Conservation (phyloP, 805 yeast genomes). For the Saccharomycopsis olivae region DNA sequence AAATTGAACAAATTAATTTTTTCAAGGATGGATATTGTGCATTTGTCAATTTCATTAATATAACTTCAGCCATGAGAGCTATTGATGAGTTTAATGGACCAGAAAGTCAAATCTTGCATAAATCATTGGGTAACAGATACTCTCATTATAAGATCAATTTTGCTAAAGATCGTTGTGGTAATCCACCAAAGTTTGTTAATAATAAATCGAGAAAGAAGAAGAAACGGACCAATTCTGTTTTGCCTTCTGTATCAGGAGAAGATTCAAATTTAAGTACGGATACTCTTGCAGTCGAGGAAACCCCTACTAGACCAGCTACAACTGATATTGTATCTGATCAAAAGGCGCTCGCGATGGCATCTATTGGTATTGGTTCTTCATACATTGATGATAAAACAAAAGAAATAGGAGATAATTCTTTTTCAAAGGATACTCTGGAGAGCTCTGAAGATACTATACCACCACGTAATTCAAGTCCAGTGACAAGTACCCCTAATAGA, state of each 20-base stretch:
- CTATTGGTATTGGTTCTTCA: conserved; percentile 14
- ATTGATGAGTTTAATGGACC: conserved; percentile 46
- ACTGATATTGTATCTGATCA: conserved; percentile 7
- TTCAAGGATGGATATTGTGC: conserved; percentile 64
- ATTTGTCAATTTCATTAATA: conserved; percentile 60
- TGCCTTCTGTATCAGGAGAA: not conserved
- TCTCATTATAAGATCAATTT: conserved; percentile 46
- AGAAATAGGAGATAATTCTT: not conserved
- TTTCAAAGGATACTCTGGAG: no score
- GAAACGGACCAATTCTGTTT: not conserved
- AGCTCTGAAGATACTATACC: no score
- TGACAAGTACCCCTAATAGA: not conserved
- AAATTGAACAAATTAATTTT: conserved; percentile 65
- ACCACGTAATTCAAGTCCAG: no score
- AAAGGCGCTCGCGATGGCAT: conserved; percentile 17
- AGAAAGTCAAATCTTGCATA: conserved; percentile 25
- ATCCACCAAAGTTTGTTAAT: conserved; percentile 42
- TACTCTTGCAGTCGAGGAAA: not conserved
- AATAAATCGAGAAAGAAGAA: conserved; percentile 20
- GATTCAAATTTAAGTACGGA: not conserved
- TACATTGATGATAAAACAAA: conserved; percentile 7
- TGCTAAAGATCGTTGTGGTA: conserved; percentile 78
- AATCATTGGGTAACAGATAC: conserved; percentile 36
- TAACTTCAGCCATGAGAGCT: conserved; percentile 49
- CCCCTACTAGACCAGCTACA: not conserved